phyloP scores from a whole-genome alignment of 441 rosid genomes.

The Manihot esculenta region DNA sequence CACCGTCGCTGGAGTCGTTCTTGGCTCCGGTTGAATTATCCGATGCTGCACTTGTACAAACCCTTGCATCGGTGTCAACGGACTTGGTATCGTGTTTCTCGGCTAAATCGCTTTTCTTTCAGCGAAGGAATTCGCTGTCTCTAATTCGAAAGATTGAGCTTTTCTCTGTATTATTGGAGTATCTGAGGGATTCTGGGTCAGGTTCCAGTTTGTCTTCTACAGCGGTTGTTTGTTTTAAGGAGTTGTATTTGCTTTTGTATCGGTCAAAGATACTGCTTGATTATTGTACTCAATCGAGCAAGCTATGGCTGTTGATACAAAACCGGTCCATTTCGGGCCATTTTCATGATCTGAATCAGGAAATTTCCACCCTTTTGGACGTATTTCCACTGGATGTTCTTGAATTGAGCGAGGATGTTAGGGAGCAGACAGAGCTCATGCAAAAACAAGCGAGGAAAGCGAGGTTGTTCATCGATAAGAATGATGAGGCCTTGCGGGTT shows the following conservation, averaged over 20 bases:
- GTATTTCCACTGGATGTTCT: constrained; percentile 64
- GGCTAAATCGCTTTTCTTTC: constrained; percentile 45
- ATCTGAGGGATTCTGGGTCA: constrained; percentile 46
- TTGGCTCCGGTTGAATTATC: constrained; percentile 79
- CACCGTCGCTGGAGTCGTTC: constrained; percentile 73
- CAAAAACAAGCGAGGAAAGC: constrained; percentile 57
- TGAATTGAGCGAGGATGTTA: constrained; percentile 60
- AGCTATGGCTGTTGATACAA: constrained; percentile 84
- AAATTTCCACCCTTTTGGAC: constrained; percentile 84
- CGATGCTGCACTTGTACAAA: constrained; percentile 59
- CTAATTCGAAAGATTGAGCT: constrained; percentile 67
- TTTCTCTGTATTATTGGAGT: constrained; percentile 58
- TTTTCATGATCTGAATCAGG: constrained; percentile 88
- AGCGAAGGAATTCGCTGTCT: constrained; percentile 67
- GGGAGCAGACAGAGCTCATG: constrained; percentile 73
- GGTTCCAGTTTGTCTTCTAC: constrained; percentile 42
- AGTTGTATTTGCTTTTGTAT: constrained; percentile 75
- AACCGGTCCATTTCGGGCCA: constrained; percentile 77
- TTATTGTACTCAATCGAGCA: constrained; percentile 74
- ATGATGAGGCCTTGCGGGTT: constrained; percentile 63
- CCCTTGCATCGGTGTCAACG: constrained; percentile 55
- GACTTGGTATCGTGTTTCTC: constrained; percentile 57
- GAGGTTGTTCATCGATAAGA: constrained; percentile 53
- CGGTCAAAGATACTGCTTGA: constrained; percentile 78
- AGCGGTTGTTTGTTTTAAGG: constrained; percentile 67